Conservation (phyloP, 2,329 filamentous ascomycete species). For the Stachybotrys chlorohalonatus region DNA sequence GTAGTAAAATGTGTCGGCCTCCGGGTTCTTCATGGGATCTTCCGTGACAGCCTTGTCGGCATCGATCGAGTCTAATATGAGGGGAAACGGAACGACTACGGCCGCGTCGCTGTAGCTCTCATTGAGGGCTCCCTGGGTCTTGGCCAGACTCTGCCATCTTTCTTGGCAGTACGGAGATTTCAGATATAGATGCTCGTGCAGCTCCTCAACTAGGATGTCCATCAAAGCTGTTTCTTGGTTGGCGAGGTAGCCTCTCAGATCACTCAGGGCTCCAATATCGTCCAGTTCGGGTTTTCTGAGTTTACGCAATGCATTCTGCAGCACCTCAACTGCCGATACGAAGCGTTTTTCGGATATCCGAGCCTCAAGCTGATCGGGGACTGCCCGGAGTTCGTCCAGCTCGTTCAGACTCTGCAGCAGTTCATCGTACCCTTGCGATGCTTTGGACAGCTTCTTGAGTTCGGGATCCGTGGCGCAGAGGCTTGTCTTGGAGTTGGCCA, state of each 20-base stretch:
- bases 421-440: constrained; percentile 84
- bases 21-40: constrained; percentile 86
- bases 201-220: constrained; percentile 92
- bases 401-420: constrained; percentile 76
- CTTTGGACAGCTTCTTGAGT: constrained; percentile 77
- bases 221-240: constrained; percentile 90
- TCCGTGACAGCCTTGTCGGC: constrained; percentile 59
- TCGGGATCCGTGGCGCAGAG: constrained; percentile 83
- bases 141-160: constrained; percentile 78
- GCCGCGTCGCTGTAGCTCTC: constrained; percentile 38
- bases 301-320: constrained; percentile 78
- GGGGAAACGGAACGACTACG: constrained; percentile 44
- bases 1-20: constrained; percentile 92
- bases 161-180: constrained; percentile 98
- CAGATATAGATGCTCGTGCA: constrained; percentile 94
- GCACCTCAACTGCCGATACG: constrained; percentile 79
- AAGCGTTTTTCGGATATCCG: constrained; percentile 96
- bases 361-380: constrained; percentile 88
- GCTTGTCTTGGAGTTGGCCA: constrained; percentile 70
- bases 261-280: constrained; percentile 78
- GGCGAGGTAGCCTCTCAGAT: constrained; percentile 77
- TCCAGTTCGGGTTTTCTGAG: constrained; percentile 84
- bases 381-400: constrained; percentile 77
- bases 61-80: constrained; percentile 52
- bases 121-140: constrained; percentile 48